Evolutionary conservation across 176 grass and related monocot species (phyloP), one percentile per base, ranked within the genome.

Genomic region (Sorghum bicolor): DNA sequence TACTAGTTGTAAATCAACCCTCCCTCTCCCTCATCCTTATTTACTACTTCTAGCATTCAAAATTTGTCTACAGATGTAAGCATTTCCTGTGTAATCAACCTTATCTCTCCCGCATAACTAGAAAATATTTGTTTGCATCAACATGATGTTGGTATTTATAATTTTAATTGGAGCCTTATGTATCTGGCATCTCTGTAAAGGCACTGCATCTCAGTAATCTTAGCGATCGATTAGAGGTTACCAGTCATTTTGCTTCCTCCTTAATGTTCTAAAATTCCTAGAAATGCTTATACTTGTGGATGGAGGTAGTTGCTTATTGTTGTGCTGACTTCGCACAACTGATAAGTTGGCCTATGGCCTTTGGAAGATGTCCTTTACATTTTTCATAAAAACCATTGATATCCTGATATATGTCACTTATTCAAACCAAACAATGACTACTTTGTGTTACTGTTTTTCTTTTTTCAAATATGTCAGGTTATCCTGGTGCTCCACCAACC

Each of bases 381-480:
- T 71, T 77, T 70, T 19, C 5, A 52, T 53, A 29, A 71, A 70
- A 34, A 19, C 4, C 40, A 19, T 33, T 12, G 33, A 83, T 24
- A 12, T 37, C 65, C 43, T 55, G 24, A 70, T 85, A 30, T 38
- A 76, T 85, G 76, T 61, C 24, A 77, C 22, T 72, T 44, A 12
- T 9, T 70, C 3, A 22, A 83, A 78, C 5, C 1, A 67, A 74
- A 41, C 50, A 45, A 65, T 29, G 57, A 77, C 28, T 32, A 76
- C 40, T 62, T 64, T 67, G 39, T 78, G 2, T 75, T 39, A 55
- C 34, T 39, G 6, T 61, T 50, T 47, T 34, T 33, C 4, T 32
- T 32, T 34, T 67, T 15, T 47, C 29, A 39, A 74, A 78, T 79
- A 20, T 62, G 20, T 69, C 75, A 94, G 92, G 92, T 85, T 94